These are phyloP conservation scores for Balakata baccata DNA, from an alignment of 345 rosid species.

Conservation along the genomic window DNA sequence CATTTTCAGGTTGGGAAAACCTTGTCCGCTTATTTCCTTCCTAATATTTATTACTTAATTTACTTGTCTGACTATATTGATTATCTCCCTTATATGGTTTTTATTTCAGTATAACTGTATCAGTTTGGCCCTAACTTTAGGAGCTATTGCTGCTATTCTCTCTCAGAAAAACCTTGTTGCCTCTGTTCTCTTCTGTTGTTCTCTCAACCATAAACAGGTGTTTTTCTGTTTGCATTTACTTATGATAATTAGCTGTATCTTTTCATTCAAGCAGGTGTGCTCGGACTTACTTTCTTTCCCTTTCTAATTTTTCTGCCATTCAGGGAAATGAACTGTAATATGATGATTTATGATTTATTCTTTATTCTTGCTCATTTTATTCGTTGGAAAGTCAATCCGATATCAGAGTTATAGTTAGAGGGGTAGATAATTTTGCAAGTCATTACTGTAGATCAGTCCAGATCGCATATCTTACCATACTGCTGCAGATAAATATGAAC, in stretches of 20 bases:
- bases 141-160: slow-evolving; percentile 78
- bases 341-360: neutral
- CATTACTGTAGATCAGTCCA: neutral
- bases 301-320: neutral
- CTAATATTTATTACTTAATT: neutral
- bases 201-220: slow-evolving; percentile 97
- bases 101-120: slow-evolving; percentile 80
- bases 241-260: neutral
- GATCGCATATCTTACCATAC: neutral
- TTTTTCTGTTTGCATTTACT: slow-evolving; percentile 7
- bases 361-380: neutral
- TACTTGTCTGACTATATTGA: slow-evolving; percentile 8
- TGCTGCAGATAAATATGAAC: neutral
- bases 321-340: neutral
- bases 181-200: slow-evolving; percentile 64
- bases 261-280: neutral
- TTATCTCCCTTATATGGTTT: slow-evolving; percentile 20
- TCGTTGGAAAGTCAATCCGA: neutral
- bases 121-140: slow-evolving; percentile 82
- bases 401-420: neutral
- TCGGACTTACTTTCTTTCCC: neutral
- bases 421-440: neutral
- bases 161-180: slow-evolving; percentile 58
- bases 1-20: slow-evolving; percentile 79
- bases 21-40: neutral